These are phyloP conservation scores for Wickerhamomyces hampshirensis DNA, from an alignment of 805 yeast species.

Conservation along the genomic window DNA sequence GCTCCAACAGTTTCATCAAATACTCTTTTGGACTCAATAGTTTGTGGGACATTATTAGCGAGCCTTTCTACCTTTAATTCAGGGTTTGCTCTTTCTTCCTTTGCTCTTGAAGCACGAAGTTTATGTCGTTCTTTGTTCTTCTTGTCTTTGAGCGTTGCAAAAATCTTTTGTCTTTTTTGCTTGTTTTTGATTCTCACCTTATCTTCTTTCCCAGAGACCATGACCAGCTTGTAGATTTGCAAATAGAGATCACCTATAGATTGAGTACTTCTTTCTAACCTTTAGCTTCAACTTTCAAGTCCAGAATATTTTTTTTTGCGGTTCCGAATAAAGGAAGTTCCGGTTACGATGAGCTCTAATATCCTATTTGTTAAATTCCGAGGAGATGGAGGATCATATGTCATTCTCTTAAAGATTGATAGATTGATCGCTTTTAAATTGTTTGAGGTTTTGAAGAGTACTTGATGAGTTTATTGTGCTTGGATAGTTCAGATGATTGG, in stretches of 20 bases:
- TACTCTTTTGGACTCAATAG: slow-evolving; percentile 26
- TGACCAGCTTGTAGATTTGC: too few species aligned
- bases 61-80: slow-evolving; percentile 77
- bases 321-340: too few species aligned
- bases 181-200: slow-evolving; percentile 58
- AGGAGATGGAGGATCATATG: too few species aligned
- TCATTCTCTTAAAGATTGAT: too few species aligned
- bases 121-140: slow-evolving; percentile 74
- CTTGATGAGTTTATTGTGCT: neutral
- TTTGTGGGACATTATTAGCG: slow-evolving; percentile 24
- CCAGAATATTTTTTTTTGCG: too few species aligned
- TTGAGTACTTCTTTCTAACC: too few species aligned
- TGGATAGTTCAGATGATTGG: slow-evolving; percentile 29
- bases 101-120: slow-evolving; percentile 76
- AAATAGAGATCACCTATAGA: too few species aligned
- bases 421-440: too few species aligned
- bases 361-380: too few species aligned
- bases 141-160: slow-evolving; percentile 68
- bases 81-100: slow-evolving; percentile 80
- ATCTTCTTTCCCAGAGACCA: slow-evolving; percentile 29
- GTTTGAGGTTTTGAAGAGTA: too few species aligned
- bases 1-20: slow-evolving; percentile 24
- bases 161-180: slow-evolving; percentile 72
- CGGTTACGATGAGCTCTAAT: too few species aligned
- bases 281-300: too few species aligned